Base-by-base conservation (phyloP, 2,329 filamentous ascomycete species). In the Colletotrichum godetiae region DNA sequence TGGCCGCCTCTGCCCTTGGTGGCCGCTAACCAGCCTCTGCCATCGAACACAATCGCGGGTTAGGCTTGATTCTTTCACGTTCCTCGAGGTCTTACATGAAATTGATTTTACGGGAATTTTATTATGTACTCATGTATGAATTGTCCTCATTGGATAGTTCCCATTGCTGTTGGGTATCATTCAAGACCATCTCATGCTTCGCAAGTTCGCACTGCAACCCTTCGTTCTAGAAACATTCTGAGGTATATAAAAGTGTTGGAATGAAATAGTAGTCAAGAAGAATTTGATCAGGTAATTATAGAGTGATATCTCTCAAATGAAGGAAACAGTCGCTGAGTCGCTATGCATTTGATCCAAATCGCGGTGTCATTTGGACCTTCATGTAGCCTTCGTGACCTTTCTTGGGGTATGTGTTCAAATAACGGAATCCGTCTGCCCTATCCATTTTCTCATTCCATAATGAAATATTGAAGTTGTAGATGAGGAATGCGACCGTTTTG, bases 401-500 rank as follows among this genome's bases (percentile, higher is more conserved):
- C 31, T 69, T 73, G 3, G 73, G 73, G 27, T 74, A 74, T 12
- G 73, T 74, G 27, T 66, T 29, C n/a, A 74, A 57, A n/a, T 74
- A 74, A 27, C 46, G 35, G 37, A 66, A 69, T 8, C 73, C 69
- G 8, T 68, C 55, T 29, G 6, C 27, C 15, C 37, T 57, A n/a
- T 69, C 70, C 12, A 57, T 24, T 8, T 52, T 64, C 10, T 74
- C 59, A 15, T 74, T 31, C 69, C 64, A 74, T 5, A 73, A 53
- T n/a, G 69, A 68, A 11, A 76, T 42, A 2, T 75, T 66, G 42
- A 76, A 76, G 62, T 76, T 74, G 62, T 76, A 76, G 0, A 75
- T 6, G 19, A 76, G 10, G 1, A 58, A 55, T 1, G 75, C 74
- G 13, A 76, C 42, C 4, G 74, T 68, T 27, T 76, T 76, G 6